phyloP scores from a whole-genome alignment of 192 early-diverging fungal genomes.

The Linnemannia hyalina region DNA sequence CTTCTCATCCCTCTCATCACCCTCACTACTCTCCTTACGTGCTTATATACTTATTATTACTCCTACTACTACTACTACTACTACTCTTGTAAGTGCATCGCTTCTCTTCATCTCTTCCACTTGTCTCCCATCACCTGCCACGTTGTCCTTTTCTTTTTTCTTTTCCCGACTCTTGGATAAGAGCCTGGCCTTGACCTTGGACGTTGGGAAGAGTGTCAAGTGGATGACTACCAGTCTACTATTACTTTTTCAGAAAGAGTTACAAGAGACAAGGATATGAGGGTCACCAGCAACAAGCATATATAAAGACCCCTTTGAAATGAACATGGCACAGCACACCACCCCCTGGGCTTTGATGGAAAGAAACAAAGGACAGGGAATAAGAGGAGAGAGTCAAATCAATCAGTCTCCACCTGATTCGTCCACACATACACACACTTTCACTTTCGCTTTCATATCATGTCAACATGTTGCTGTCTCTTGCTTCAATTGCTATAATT shows the following conservation, averaged over 20 bases:
- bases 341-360: background rate
- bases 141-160: no score
- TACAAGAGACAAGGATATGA: background rate
- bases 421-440: background rate
- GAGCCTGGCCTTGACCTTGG: no score
- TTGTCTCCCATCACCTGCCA: no score
- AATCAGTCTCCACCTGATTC: background rate
- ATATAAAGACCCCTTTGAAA: background rate
- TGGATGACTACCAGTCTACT: no score
- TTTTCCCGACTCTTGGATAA: no score
- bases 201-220: no score
- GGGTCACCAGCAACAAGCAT: background rate
- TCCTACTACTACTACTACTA: background rate
- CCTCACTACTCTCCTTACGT: background rate
- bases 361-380: no score
- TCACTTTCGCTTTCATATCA: background rate
- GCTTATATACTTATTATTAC: background rate
- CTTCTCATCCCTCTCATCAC: background rate
- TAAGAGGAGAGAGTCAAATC: background rate
- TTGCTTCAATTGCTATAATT: background rate
- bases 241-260: no score
- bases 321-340: background rate
- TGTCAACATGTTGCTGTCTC: background rate
- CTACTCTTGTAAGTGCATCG: background rate
- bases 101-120: no score